A percentile compares a stretch with the other conserved stretches of the same genome.
Evolutionary conservation across 345 rosid genomes (phyloP).

Genomic region (Euphorbia pulcherrima): DNA sequence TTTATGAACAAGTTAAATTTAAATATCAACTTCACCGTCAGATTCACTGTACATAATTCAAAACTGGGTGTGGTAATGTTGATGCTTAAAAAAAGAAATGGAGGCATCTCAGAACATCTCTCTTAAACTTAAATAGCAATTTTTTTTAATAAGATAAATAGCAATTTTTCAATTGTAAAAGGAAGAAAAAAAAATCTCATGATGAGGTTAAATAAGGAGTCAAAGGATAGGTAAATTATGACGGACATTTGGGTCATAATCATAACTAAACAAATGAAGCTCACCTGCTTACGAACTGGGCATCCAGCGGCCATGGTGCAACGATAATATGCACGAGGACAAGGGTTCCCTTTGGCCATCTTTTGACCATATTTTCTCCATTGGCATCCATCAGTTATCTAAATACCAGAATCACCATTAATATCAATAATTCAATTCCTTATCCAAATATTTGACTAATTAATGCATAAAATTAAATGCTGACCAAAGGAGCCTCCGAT

Average conservation of each 20-base stretch:
- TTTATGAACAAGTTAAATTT: no score
- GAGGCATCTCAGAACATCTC: no score
- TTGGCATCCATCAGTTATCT: slow-evolving; percentile 89
- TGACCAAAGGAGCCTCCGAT: slow-evolving; percentile 54
- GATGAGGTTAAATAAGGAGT: background rate
- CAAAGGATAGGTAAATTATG: background rate
- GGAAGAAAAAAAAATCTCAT: background rate
- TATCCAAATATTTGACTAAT: background rate
- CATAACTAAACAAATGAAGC: no score
- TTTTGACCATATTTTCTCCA: slow-evolving; percentile 98
- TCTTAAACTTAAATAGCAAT: no score
- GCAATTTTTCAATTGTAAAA: background rate
- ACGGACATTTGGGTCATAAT: background rate
- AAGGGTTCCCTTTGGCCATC: slow-evolving; percentile 83
- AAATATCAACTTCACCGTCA: no score
- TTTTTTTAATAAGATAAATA: background rate
- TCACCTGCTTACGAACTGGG: slow-evolving; percentile 86
- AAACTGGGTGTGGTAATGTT: no score
- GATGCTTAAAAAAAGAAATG: no score
- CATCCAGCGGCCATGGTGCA: slow-evolving; percentile 71
- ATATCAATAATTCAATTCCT: background rate
- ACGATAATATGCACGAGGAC: slow-evolving; percentile 93
- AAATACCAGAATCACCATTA: background rate
- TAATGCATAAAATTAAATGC: background rate
- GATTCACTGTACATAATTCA: no score